Conservation (phyloP, 2,329 filamentous ascomycete genomes). For the Chrysoporthe deuterocubensis region DNA sequence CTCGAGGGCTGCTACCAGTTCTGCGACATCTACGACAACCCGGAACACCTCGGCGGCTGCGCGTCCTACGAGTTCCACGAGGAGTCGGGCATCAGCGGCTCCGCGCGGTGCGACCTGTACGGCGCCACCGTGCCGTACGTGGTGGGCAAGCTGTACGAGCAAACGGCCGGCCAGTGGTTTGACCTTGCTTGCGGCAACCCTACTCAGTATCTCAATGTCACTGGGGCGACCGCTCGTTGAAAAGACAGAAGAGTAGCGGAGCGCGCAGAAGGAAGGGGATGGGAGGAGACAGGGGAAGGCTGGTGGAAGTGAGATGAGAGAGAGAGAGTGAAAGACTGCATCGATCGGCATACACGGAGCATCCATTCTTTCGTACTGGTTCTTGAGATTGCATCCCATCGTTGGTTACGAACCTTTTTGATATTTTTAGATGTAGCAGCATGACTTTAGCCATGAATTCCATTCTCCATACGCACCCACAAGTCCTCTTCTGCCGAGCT, state of each 20-base stretch:
- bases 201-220: conserved; percentile 12
- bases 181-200: conserved; percentile 44
- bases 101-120: conserved; percentile 43
- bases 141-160: conserved; percentile 37
- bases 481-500: neutral
- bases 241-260: neutral
- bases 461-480: neutral
- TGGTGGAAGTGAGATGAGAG: neutral
- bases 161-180: conserved; percentile 40
- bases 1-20: conserved; percentile 48
- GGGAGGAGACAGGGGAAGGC: too few relatives aligned
- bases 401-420: neutral
- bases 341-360: neutral
- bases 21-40: conserved; percentile 41
- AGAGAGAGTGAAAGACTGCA: neutral
- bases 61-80: conserved; percentile 43
- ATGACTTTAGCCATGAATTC: conserved; percentile 4
- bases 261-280: neutral
- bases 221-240: neutral
- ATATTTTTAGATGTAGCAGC: neutral
- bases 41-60: conserved; percentile 39
- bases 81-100: conserved; percentile 34
- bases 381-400: neutral
- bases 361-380: neutral
- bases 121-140: conserved; percentile 38